A percentile compares a stretch with the other conserved stretches of the same genome.
Conservation (phyloP, 768 basidiomycete species). For the Saitozyma podzolica region DNA sequence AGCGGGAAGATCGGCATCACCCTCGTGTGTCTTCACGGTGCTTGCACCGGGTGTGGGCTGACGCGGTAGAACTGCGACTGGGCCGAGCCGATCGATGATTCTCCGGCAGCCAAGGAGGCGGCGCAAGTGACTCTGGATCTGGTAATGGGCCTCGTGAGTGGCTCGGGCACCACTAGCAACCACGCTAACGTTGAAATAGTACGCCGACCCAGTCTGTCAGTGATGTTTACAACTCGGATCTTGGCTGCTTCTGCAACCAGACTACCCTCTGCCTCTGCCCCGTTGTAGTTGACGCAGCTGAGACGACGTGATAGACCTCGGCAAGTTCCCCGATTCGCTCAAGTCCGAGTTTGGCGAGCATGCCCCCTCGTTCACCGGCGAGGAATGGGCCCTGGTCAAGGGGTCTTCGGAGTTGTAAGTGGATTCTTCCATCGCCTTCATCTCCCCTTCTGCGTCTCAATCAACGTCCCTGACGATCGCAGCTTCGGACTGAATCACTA, state of each 20-base stretch:
- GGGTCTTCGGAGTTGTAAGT: slow-evolving; percentile 36
- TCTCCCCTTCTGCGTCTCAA: neutral
- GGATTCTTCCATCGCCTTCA: neutral
- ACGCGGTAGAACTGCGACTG: slow-evolving; percentile 21
- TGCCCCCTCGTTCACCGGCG: slow-evolving; percentile 24
- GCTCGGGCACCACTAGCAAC: too few species aligned
- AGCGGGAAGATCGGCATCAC: slow-evolving; percentile 31
- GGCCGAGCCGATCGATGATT: slow-evolving; percentile 24
- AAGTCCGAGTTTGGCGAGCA: slow-evolving; percentile 15
- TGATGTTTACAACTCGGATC: neutral
- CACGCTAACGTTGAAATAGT: slow-evolving; percentile 9
- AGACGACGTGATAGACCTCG: slow-evolving; percentile 4
- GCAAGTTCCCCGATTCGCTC: slow-evolving; percentile 21
- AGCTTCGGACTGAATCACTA: slow-evolving; percentile 30
- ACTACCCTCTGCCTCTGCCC: neutral
- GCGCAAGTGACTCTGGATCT: slow-evolving; percentile 14
- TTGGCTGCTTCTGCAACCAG: too few species aligned
- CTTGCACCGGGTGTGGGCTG: slow-evolving; percentile 6
- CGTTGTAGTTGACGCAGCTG: neutral
- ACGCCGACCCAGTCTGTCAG: slow-evolving; percentile 33
- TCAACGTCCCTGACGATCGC: neutral
- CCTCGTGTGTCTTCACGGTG: slow-evolving; percentile 17
- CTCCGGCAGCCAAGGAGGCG: slow-evolving; percentile 23
- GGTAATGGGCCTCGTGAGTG: slow-evolving; percentile 17
- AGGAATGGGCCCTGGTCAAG: slow-evolving; percentile 36